phyloP scores from a whole-genome alignment of 176 grass and related monocot genomes.

The Oryza officinalis region DNA sequence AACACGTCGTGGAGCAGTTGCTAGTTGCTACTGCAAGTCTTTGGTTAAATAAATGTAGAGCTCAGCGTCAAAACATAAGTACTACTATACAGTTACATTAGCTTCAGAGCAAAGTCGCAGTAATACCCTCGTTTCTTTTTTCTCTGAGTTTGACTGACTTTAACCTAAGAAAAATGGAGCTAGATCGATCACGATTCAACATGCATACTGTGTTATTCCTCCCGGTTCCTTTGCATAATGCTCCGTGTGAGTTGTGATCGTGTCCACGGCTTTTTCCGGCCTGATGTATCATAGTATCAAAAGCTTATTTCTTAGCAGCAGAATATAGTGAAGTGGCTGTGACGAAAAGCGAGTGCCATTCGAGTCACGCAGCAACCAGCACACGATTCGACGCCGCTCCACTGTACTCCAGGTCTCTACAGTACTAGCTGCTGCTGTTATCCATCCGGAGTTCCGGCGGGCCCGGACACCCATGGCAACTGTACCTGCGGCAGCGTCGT shows the following conservation, averaged over 20 bases:
- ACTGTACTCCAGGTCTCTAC: not conserved
- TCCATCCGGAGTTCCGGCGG: too few species aligned
- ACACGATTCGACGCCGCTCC: not conserved
- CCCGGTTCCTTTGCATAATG: not conserved
- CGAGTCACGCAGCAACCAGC: slow-evolving; percentile 15
- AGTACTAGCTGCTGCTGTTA: not conserved
- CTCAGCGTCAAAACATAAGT: too few species aligned
- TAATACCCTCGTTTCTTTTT: not conserved
- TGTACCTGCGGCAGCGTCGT: not conserved
- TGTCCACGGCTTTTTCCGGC: too few species aligned
- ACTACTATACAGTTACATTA: not conserved
- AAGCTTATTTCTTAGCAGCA: not conserved
- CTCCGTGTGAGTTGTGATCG: not conserved
- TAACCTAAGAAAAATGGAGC: not conserved
- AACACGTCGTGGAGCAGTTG: too few species aligned
- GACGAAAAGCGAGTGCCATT: slow-evolving; percentile 34
- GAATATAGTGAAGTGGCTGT: not conserved
- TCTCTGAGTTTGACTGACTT: not conserved
- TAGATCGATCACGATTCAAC: slow-evolving; percentile 10
- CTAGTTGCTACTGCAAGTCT: too few species aligned
- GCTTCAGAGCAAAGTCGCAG: not conserved
- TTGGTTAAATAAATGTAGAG: too few species aligned
- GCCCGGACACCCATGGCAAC: too few species aligned
- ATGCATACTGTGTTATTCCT: slow-evolving; percentile 24
- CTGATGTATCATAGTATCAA: not conserved